Evolutionary conservation across 208 protist genomes (phyloP), one percentile per base, ranked within the genome.

Genomic region (Eutreptiella sp.): DNA sequence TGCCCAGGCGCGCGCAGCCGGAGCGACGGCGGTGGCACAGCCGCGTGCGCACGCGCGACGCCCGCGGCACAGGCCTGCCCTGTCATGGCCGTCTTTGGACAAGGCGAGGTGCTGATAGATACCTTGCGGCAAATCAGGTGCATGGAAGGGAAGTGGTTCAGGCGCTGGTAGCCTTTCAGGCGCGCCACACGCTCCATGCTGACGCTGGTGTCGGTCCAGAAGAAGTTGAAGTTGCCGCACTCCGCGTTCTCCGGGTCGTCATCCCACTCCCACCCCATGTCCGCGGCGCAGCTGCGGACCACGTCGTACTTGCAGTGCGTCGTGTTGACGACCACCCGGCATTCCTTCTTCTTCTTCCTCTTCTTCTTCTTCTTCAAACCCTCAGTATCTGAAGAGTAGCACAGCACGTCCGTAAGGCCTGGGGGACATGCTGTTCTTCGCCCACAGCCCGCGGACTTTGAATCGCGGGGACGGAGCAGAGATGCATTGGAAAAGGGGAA

Each of bases 81-180:
- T n/a, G n/a, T n/a, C n/a, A n/a, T n/a, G n/a, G n/a, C n/a, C n/a
- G n/a, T n/a, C n/a, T n/a, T n/a, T n/a, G n/a, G n/a, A n/a, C n/a
- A n/a, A n/a, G n/a, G n/a, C n/a, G n/a, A n/a, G n/a, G n/a, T n/a
- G n/a, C n/a, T n/a, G n/a, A n/a, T n/a, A n/a, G n/a, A n/a, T n/a
- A n/a, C n/a, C 68, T 97, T 97, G 31, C 90, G 79, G 34, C 85
- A 89, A 11, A 97, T 69, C 41, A 94, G 74, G 55, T 85, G 77
- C 92, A 95, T 96, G 23, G 80, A 84, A 2, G 90, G 88, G 70
- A 95, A 96, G 70, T 97, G 92, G 76, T 97, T 97, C 9, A 90
- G 91, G 24, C 83, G 77, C 73, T 97, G 92, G 78, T 87, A 94
- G 65, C 83, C 85, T 26, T 75, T 76, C 26, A 95, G 64, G 1